Percentiles rank a stretch among this genome's conserved stretches.
These are phyloP conservation scores for Ascochyta fabae DNA, from an alignment of 2,329 filamentous ascomycete species.

Conservation along the genomic window DNA sequence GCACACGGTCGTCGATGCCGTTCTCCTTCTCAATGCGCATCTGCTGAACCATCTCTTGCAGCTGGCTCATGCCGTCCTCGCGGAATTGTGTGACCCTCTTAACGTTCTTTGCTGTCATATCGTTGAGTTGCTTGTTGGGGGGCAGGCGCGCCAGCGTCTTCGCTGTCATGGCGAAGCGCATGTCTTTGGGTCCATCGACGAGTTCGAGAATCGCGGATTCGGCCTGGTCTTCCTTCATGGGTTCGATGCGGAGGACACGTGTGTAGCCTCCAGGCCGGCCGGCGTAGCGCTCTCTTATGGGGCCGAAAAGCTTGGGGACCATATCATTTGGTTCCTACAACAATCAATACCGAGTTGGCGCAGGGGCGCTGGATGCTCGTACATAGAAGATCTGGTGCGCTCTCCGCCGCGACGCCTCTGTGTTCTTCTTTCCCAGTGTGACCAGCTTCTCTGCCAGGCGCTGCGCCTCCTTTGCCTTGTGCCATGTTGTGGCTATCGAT, in stretches of 20 bases:
- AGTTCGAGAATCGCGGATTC: conserved; percentile 90
- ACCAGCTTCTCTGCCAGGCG: conserved; percentile 92
- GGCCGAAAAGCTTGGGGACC: conserved; percentile 86
- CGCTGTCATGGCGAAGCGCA: conserved; percentile 93
- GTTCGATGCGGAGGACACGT: conserved; percentile 89
- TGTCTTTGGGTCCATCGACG: conserved; percentile 91
- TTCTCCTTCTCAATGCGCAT: conserved; percentile 35
- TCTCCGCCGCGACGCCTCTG: conserved; percentile 75
- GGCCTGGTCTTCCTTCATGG: conserved; percentile 85
- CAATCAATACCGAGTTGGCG: conserved; percentile 22
- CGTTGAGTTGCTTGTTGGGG: conserved; percentile 64
- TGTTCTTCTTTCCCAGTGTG: conserved; percentile 91
- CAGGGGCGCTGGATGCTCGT: conserved; percentile 48
- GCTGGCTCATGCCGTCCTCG: conserved; percentile 66
- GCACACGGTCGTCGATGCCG: conserved; percentile 34
- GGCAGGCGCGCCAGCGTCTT: conserved; percentile 73
- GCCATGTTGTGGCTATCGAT: conserved; percentile 91
- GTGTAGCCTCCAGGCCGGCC: conserved; percentile 90
- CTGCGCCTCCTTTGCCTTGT: conserved; percentile 97
- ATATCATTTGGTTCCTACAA: conserved; percentile 69
- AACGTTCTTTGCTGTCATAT: conserved; percentile 79
- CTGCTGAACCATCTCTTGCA: conserved; percentile 66
- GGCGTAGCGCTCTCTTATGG: conserved; percentile 79
- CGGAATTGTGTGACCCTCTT: conserved; percentile 82
- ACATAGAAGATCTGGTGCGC: conserved; percentile 88